Percentiles rank a stretch among this genome's conserved stretches.
phyloP scores from a whole-genome alignment of 495 filamentous ascomycete genomes.

The Bathelium albidoporum region DNA sequence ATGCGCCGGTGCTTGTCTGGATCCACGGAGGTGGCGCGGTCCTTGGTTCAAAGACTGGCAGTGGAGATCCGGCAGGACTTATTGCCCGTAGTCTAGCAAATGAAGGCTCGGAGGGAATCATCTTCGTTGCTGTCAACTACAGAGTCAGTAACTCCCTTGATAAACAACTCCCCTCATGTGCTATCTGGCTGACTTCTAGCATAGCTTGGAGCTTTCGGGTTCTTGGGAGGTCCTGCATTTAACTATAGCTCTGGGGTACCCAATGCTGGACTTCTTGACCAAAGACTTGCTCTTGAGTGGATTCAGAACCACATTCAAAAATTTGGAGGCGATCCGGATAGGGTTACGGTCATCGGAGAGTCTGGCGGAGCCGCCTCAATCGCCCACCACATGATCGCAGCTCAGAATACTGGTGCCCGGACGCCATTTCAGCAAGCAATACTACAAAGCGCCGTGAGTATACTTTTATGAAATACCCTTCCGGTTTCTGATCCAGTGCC shows the following conservation, averaged over 20 bases:
- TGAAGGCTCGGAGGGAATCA: neutral
- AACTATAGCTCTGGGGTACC: conserved; percentile 36
- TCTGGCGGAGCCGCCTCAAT: conserved; percentile 57
- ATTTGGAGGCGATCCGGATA: conserved; percentile 58
- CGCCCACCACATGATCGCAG: conserved; percentile 42
- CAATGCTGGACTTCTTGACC: conserved; percentile 59
- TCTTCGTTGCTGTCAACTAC: neutral
- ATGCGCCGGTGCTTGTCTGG: neutral
- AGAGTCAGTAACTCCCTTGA: neutral
- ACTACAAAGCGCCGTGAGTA: conserved; percentile 21
- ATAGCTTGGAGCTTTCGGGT: conserved; percentile 54
- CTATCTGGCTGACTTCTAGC: neutral
- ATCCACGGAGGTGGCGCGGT: neutral
- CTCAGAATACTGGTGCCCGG: neutral
- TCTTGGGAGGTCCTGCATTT: conserved; percentile 37
- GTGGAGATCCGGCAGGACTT: neutral
- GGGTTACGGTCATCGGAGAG: conserved; percentile 57
- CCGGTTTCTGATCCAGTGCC: conserved; percentile 20
- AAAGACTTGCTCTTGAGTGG: conserved; percentile 62
- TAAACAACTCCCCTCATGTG: neutral
- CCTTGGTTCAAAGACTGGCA: neutral
- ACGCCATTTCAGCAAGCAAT: conserved; percentile 24
- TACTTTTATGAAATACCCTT: neutral
- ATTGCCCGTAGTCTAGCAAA: neutral
- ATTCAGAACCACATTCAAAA: conserved; percentile 53